Base-by-base conservation (phyloP, 352 stramenopile genomes). In the Nothophytophthora sp. region DNA sequence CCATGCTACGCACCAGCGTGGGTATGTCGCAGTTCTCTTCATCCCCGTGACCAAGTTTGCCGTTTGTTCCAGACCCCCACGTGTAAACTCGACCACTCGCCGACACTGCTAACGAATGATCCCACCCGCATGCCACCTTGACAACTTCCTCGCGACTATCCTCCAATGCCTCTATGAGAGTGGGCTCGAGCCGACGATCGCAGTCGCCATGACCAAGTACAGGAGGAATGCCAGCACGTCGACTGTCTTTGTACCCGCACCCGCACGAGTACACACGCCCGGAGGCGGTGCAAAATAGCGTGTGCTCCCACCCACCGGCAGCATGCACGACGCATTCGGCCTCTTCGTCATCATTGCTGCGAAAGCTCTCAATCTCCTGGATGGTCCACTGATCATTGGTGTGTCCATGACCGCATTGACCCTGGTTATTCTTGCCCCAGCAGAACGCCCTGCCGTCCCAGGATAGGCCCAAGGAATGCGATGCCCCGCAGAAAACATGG, bases 401-500 rank as follows among this genome's bases (percentile, higher is more conserved):
- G 40, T 91, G 78, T 0, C 80, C 84, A 55, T 88, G 81, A 0
- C 85, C 85, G 20, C 81, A 93, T 50, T 95, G 85, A 0, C 85
- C 85, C 42, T 95, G 85, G 27, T 93, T 93, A 36, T 95, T 95
- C 44, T 93, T 92, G 9, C 85, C 85, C 85, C 85, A 95, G 3
- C 67, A 41, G 42, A 81, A 92, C 1, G 54, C 62, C 22, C 50
- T 66, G 13, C 85, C 85, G 29, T 89, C 67, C 8, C 43, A 65
- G 7, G 74, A 77, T 16, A 93, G 42, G 0, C 71, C 81, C n/a
- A 93, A 43, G 0, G 79, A 92, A 55, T 95, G 85, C 1, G 81
- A 92, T 8, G 81, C 83, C 6, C 85, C 85, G 46, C 85, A 89
- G 47, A 75, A 88, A 40, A 95, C 52, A 50, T 71, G 50, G 22